phyloP scores from a whole-genome alignment of 441 rosid genomes.

The Adansonia gregorii region DNA sequence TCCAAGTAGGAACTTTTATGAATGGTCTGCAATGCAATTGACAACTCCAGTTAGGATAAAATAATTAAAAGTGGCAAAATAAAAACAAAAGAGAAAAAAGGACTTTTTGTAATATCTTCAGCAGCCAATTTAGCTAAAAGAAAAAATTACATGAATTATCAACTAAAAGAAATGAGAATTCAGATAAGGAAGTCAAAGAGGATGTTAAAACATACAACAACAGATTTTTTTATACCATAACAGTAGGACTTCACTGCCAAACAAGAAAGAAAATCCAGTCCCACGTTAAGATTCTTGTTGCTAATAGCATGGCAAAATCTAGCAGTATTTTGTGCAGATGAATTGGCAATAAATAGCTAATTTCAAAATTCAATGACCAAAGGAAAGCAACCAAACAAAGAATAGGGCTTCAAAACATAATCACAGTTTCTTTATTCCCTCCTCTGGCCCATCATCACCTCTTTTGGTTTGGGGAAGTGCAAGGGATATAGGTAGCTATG shows the following conservation, averaged over 20 bases:
- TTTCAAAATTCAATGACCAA: background rate
- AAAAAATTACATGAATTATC: background rate
- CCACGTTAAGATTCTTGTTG: background rate
- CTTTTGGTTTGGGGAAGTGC: background rate
- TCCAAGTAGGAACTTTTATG: constrained; percentile 62
- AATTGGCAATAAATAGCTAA: constrained; percentile 9
- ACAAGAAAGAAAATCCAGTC: constrained; percentile 14
- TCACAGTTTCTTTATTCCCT: background rate
- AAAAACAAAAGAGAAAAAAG: background rate
- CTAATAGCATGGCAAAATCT: constrained; percentile 12
- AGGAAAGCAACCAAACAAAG: background rate
- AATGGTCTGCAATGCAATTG: constrained; percentile 64
- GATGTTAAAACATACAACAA: constrained; percentile 6
- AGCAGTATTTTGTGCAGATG: constrained; percentile 7
- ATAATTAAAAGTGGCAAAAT: background rate
- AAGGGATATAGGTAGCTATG: background rate
- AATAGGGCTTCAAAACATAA: background rate
- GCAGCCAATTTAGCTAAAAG: constrained; percentile 7
- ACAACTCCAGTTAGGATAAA: constrained; percentile 24
- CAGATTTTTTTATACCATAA: background rate
- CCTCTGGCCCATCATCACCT: background rate
- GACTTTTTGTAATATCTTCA: background rate
- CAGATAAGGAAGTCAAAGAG: constrained; percentile 14
- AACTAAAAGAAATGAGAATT: background rate
- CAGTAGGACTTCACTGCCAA: constrained; percentile 9